These are phyloP conservation scores for Aspergillus bridgeri DNA, from an alignment of 495 filamentous ascomycete genomes.

Conservation along the genomic window DNA sequence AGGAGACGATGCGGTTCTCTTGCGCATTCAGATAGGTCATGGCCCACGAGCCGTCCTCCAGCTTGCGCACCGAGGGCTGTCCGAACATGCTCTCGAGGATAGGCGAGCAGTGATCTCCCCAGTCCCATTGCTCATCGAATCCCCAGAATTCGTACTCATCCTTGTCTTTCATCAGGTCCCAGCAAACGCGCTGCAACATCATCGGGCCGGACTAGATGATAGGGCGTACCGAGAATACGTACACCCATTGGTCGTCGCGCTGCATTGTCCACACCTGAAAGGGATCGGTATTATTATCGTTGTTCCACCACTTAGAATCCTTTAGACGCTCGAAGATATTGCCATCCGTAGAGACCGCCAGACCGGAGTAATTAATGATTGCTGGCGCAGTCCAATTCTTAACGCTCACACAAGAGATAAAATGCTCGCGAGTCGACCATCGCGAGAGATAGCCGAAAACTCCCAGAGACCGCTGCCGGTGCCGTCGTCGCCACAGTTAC, in stretches of 20 bases:
- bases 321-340: slow-evolving; percentile 1
- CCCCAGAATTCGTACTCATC: slow-evolving; percentile 1
- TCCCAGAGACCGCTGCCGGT: not conserved
- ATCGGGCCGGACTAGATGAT: not conserved
- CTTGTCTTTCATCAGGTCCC: slow-evolving; percentile 2
- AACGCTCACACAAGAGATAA: slow-evolving; percentile 3
- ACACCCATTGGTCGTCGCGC: slow-evolving; percentile 8
- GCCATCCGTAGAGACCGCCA: slow-evolving; percentile 1
- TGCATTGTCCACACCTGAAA: slow-evolving; percentile 9
- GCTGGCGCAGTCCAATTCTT: not conserved
- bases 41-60: slow-evolving; percentile 1
- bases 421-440: slow-evolving; percentile 4
- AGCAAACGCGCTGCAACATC: slow-evolving; percentile 6
- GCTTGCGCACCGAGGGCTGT: slow-evolving; percentile 1
- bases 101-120: slow-evolving; percentile 1
- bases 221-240: not conserved
- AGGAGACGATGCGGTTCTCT: not conserved
- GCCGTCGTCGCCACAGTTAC: not conserved
- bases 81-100: slow-evolving; percentile 3
- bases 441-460: not conserved
- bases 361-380: not conserved
- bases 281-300: slow-evolving; percentile 1
- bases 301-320: not conserved
- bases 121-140: not conserved
- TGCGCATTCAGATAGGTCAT: slow-evolving; percentile 3